Base-by-base conservation (phyloP, 345 rosid species). In the Salix brachista region DNA sequence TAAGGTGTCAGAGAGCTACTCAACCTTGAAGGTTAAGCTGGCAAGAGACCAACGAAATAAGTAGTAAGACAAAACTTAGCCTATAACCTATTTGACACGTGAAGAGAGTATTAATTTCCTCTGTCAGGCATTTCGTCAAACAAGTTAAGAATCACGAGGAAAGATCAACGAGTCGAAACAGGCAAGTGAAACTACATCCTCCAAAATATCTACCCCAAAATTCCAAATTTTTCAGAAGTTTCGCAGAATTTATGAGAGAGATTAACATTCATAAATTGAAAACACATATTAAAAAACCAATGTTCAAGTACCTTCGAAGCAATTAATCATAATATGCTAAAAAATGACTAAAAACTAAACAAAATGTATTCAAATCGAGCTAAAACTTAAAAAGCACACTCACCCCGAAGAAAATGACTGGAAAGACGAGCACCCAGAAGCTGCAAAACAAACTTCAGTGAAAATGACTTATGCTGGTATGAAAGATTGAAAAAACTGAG, bases 91-190 rank as follows among this genome's bases (percentile, higher is more conserved):
- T 25, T 77, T 30, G 67, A 79, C 34, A 42, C 37, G 65, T 81
- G 73, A 67, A 34, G 39, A 28, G 25, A 66, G 36, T 64, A 79
- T 70, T 52, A 52, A 2, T 52, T 68, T 67, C 48, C 65, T 69
- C 48, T 9, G 5, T 75, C 69, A 32, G 62, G 56, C 69, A 66
- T 52, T 75, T 54, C 34, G 14, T 70, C 68, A 71, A 72, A 32
- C 34, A 72, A 44, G 26, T 67, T 65, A 73, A 72, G 10, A 34
- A 25, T 54, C 34, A 56, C 34, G 28, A 71, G 30, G n/a, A 11
- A 72, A 65, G 19, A 65, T 46, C 64, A 48, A 54, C 32, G 30
- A 75, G 4, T 44, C 46, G 25, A 71, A 75, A 42, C 42, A 39
- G 44, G 30, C 61, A 0, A 56, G 65, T 41, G 13, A 41, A 41